These are phyloP conservation scores for Starmerella apis DNA, from an alignment of 805 yeast genomes.

Conservation along the genomic window DNA sequence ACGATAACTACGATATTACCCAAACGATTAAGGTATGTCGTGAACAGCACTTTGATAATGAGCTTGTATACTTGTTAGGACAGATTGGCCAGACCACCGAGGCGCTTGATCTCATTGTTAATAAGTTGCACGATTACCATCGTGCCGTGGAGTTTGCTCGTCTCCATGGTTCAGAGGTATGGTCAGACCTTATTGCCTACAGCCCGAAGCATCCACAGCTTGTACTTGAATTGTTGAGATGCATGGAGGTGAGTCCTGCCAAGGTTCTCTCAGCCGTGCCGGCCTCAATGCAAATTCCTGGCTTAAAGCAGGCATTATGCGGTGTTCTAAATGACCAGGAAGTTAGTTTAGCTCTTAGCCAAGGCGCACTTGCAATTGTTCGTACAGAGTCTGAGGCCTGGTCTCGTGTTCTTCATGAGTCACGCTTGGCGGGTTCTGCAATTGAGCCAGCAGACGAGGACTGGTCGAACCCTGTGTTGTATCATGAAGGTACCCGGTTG, in stretches of 20 bases:
- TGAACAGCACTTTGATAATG: conserved; percentile 44
- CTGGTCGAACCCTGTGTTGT: conserved; percentile 10
- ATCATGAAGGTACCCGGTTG: background rate
- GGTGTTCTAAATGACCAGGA: conserved; percentile 57
- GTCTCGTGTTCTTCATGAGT: conserved; percentile 29
- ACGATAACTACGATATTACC: conserved; percentile 52
- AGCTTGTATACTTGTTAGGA: conserved; percentile 71
- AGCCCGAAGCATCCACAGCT: conserved; percentile 67
- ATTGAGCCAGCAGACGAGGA: conserved; percentile 25
- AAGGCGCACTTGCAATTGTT: conserved; percentile 46
- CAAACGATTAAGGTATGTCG: conserved; percentile 61
- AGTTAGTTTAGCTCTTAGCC: conserved; percentile 39
- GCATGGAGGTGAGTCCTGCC: conserved; percentile 44
- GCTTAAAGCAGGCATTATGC: conserved; percentile 49
- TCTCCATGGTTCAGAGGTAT: conserved; percentile 58
- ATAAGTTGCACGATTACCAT: conserved; percentile 65
- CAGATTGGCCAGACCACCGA: conserved; percentile 66
- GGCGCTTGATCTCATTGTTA: conserved; percentile 69
- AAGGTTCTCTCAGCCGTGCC: conserved; percentile 59
- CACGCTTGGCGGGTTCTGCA: conserved; percentile 32
- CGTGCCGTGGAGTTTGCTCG: conserved; percentile 69
- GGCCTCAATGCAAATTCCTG: conserved; percentile 49
- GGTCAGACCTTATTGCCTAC: conserved; percentile 64
- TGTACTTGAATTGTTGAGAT: conserved; percentile 58
- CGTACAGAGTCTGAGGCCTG: conserved; percentile 40